phyloP scores from a whole-genome alignment of 805 yeast genomes.

The Nakazawaea laoshanensis region DNA sequence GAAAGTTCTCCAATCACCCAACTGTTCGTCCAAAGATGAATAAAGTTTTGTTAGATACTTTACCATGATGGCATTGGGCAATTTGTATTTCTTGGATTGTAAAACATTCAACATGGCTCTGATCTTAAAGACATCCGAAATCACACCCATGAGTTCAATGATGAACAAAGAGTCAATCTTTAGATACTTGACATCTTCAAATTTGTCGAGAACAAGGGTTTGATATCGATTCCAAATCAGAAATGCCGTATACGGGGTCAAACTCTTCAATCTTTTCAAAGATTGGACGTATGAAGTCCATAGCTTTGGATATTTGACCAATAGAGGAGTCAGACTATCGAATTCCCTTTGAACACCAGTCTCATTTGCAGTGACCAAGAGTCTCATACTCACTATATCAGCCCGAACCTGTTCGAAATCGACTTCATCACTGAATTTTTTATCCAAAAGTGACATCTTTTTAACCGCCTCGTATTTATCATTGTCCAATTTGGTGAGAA shows the following conservation, averaged over 20 bases:
- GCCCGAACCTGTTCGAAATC: background rate
- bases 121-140: background rate
- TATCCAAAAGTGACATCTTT: background rate
- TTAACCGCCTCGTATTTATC: background rate
- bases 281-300: constrained; percentile 4
- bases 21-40: background rate
- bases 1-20: background rate
- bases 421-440: background rate
- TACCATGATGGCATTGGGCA: constrained; percentile 2
- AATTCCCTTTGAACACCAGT: background rate
- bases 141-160: background rate
- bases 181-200: background rate
- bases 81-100: background rate
- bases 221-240: constrained; percentile 4
- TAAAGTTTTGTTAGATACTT: constrained; percentile 3
- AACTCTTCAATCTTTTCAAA: background rate
- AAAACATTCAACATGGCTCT: constrained; percentile 1
- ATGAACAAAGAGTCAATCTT: constrained; percentile 5
- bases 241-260: background rate
- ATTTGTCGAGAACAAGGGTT: background rate
- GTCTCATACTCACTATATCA: constrained; percentile 2
- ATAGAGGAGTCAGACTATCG: background rate
- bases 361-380: background rate
- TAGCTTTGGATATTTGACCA: constrained; percentile 3
- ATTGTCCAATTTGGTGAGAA: background rate